phyloP scores from a whole-genome alignment of 2,329 filamentous ascomycete species.

The Cordyceps cateniannulata region DNA sequence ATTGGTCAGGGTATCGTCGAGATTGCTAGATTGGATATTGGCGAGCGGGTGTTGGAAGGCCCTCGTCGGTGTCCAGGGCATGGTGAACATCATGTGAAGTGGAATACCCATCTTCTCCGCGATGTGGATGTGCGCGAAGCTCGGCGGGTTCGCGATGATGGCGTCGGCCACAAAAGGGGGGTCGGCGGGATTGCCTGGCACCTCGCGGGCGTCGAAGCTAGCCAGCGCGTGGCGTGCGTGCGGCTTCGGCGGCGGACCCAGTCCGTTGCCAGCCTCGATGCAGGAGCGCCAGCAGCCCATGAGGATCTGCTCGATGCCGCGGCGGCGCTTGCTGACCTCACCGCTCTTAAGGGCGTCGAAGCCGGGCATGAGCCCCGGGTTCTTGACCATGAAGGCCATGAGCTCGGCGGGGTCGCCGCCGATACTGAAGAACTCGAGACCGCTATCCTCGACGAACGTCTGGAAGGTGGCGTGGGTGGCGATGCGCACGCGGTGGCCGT shows the following conservation, averaged over 20 bases:
- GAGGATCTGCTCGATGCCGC: slow-evolving; percentile 73
- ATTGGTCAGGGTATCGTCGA: slow-evolving; percentile 70
- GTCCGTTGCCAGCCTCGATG: slow-evolving; percentile 68
- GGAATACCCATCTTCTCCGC: slow-evolving; percentile 71
- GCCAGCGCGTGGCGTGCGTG: slow-evolving; percentile 43
- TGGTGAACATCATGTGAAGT: slow-evolving; percentile 86
- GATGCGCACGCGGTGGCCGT: slow-evolving; percentile 65
- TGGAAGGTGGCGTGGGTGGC: slow-evolving; percentile 67
- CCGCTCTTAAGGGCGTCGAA: slow-evolving; percentile 70
- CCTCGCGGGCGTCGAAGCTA: slow-evolving; percentile 22
- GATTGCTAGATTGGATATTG: slow-evolving; percentile 70
- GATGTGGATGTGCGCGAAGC: slow-evolving; percentile 69
- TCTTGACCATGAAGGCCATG: slow-evolving; percentile 90
- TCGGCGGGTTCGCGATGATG: slow-evolving; percentile 73
- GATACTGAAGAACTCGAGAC: slow-evolving; percentile 69
- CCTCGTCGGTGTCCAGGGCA: slow-evolving; percentile 86
- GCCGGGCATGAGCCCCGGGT: slow-evolving; percentile 78
- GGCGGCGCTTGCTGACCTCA: slow-evolving; percentile 67
- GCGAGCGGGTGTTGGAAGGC: slow-evolving; percentile 82
- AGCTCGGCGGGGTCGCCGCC: slow-evolving; percentile 70
- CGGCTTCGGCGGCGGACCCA: slow-evolving; percentile 40
- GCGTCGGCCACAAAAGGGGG: slow-evolving; percentile 76
- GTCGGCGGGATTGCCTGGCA: slow-evolving; percentile 34
- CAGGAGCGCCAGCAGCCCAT: slow-evolving; percentile 82
- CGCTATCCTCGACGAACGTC: slow-evolving; percentile 61